These are phyloP conservation scores for Amyloporia xantha DNA, from an alignment of 768 basidiomycete genomes.

Conservation along the genomic window DNA sequence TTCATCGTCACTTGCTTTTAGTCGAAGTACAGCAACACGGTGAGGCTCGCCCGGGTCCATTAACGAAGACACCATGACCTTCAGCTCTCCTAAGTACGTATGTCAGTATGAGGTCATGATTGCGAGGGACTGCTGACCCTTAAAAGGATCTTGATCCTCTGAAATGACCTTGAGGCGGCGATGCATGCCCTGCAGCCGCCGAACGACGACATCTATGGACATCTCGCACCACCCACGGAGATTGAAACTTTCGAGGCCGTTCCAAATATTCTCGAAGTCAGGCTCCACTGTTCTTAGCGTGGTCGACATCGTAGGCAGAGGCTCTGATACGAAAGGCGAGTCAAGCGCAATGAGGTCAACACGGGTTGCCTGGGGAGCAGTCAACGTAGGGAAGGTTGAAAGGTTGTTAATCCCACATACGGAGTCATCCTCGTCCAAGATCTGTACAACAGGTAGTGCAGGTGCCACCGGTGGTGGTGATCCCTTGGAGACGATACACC, in stretches of 20 bases:
- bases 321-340: slow-evolving; percentile 56
- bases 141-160: slow-evolving; percentile 50
- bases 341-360: slow-evolving; percentile 70
- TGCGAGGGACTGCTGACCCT: slow-evolving; percentile 35
- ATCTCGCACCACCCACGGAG: slow-evolving; percentile 65
- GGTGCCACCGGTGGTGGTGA: no score
- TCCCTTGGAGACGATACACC: no score
- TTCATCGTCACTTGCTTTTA: slow-evolving; percentile 58
- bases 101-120: slow-evolving; percentile 5
- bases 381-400: neutral
- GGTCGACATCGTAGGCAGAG: slow-evolving; percentile 12
- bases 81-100: slow-evolving; percentile 50
- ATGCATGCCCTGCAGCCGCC: slow-evolving; percentile 44
- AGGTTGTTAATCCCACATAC: slow-evolving; percentile 1
- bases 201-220: slow-evolving; percentile 47
- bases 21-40: slow-evolving; percentile 38
- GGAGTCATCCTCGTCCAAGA: slow-evolving; percentile 13
- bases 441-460: slow-evolving; percentile 11
- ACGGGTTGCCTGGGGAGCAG: slow-evolving; percentile 24
- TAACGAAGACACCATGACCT: slow-evolving; percentile 37
- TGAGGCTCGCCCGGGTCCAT: neutral
- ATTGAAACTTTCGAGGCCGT: slow-evolving; percentile 34
- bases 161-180: slow-evolving; percentile 43
- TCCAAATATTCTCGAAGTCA: slow-evolving; percentile 58
- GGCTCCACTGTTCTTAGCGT: slow-evolving; percentile 13